Evolutionary conservation across 129 eudicot species (phyloP), one percentile per base, ranked within the genome.

Genomic region (Artemisia argyi): DNA sequence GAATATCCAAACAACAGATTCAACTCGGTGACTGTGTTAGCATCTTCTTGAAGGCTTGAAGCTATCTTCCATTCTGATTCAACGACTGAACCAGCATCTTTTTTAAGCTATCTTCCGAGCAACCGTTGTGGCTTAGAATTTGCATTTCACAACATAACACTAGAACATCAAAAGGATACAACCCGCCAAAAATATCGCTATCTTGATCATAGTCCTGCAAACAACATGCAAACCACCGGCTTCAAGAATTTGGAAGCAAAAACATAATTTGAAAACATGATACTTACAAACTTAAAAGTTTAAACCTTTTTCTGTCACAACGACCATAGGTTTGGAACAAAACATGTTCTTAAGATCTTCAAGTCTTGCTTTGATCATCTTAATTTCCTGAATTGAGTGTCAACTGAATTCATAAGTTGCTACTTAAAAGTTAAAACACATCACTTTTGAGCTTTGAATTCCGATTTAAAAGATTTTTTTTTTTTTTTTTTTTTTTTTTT

Each of bases 291-390:
- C 8, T 16, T 48, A 7, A 49, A 49, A 49, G 53, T 51, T 11
- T 86, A 47, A 42, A 93, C 97, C 96, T 93, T 93, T 93, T 85
- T 93, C 98, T 5, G 98, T 89, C 52, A 82, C 66, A 30, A 93
- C 73, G 50, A 84, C 73, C 28, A 63, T 53, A 1, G 98, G 97
- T 65, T 75, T 68, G 35, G 77, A 67, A 65, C 71, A 78, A 73
- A 83, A 87, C 73, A 80, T 83, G 66, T 74, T 48, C 50, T 73
- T 70, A 47, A 93, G 97, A 64, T 77, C 73, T 61, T 83, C 71
- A 73, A 87, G 96, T 78, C 85, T 87, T 76, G 57, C 56, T 81
- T 16, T 80, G 65, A 93, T 85, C 80, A 46, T 74, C 54, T 79
- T 67, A 32, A 87, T 56, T 80, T 89, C 98, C 98, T 92, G 66